Percentiles rank a stretch among this genome's conserved stretches.
Conservation (phyloP, 768 basidiomycete genomes). For the Saitozyma sp. region DNA sequence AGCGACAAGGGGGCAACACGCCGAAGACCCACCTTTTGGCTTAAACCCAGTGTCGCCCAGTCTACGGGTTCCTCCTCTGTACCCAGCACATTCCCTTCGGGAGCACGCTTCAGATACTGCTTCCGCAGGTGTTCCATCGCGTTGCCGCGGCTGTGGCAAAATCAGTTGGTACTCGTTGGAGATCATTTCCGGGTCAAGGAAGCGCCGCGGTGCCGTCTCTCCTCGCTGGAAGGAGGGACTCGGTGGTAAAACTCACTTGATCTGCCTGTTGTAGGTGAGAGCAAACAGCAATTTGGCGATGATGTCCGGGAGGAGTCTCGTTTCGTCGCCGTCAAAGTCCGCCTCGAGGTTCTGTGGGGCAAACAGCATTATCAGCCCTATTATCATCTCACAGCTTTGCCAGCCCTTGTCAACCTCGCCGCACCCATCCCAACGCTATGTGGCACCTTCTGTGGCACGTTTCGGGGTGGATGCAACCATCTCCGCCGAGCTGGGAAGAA, state of each 20-base stretch:
- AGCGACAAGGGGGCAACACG: not conserved
- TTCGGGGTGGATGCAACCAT: too few relatives aligned
- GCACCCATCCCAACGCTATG: too few relatives aligned
- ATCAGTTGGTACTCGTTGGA: conserved; percentile 1
- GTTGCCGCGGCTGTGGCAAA: conserved; percentile 36
- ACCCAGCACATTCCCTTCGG: conserved; percentile 34
- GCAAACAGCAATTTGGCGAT: conserved; percentile 49
- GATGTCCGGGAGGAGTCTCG: conserved; percentile 35
- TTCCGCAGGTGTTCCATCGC: conserved; percentile 43
- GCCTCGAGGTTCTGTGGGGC: conserved; percentile 35
- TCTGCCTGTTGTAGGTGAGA: conserved; percentile 48
- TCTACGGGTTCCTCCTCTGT: conserved; percentile 37
- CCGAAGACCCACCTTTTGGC: conserved; percentile 35
- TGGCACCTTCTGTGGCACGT: too few relatives aligned
- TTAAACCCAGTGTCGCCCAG: conserved; percentile 47
- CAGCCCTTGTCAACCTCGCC: not conserved
- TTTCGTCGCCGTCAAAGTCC: conserved; percentile 44
- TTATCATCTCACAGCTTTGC: not conserved
- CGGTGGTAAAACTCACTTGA: conserved; percentile 40
- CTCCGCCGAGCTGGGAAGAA: not conserved
- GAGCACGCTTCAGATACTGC: conserved; percentile 41
- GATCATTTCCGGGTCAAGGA: not conserved
- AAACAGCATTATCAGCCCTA: not conserved
- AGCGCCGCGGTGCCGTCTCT: not conserved
- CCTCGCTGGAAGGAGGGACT: not conserved